Evolutionary conservation across 164 flowering plant species (phyloP), one percentile per base, ranked within the genome.

Genomic region (Tetracentron sinense): DNA sequence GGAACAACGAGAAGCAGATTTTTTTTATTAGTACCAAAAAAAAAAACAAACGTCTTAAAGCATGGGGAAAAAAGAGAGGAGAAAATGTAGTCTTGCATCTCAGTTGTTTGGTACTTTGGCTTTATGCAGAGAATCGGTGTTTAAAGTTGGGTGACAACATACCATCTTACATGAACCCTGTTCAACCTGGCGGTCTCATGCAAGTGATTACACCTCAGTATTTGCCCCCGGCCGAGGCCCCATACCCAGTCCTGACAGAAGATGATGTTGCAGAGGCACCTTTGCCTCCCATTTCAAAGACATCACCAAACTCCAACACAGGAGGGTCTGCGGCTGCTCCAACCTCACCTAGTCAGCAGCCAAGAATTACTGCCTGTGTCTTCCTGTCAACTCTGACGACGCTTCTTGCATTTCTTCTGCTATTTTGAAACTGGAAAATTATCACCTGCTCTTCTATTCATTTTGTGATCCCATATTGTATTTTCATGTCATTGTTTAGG

Each of bases 201-300:
- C 54, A 42, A 23, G 6, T 73, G 3, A 68, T 79, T 15, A 2
- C 62, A 3, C 0, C 68, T 1, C 7, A 0, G 0, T 4, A 14
- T 59, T 19, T 78, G 70, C 96, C 90, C 21, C 96, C 96, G 35
- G 80, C 89, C 0, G 74, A 69, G 55, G 85, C 97, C 63, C 97
- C 97, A 7, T n/a, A 20, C 38, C 90, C 92, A 0, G 31, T 75
- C 33, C 78, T 92, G 58, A 68, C 64, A 1, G 92, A 74, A 0
- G 12, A 62, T 1, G 90, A 87, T 62, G 89, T 92, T 8, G 44
- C 19, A 2, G 94, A 92, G 76, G 60, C 90, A 62, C 96, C 97
- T 25, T 68, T 92, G 49, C 86, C 94, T 6, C 38, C 83, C 7
- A 90, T 78, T 38, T 1, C 66, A 7, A 58, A 38, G 26, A n/a